Percentiles rank a stretch among this genome's conserved stretches.
These are phyloP conservation scores for Phytophthora constricta DNA, from an alignment of 352 stramenopile species.

Conservation along the genomic window DNA sequence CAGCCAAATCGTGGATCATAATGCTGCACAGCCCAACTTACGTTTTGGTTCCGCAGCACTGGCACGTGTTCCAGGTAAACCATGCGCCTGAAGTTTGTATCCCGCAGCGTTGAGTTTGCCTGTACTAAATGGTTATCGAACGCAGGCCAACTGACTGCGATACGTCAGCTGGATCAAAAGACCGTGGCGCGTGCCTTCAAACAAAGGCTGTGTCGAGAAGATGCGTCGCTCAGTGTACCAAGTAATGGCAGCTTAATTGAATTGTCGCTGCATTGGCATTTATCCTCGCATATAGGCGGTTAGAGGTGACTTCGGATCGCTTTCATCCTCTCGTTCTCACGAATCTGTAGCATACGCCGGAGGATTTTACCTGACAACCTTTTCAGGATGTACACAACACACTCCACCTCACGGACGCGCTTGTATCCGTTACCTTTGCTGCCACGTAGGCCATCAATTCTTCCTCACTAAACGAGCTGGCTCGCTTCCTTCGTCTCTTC, in stretches of 20 bases:
- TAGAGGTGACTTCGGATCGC: slow-evolving; percentile 27
- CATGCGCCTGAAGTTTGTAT: too few species aligned
- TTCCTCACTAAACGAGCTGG: too few species aligned
- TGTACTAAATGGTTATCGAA: too few species aligned
- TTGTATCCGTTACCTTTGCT: slow-evolving; percentile 87
- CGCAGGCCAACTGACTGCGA: too few species aligned
- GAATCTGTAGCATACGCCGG: slow-evolving; percentile 74
- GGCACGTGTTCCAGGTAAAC: slow-evolving; percentile 77
- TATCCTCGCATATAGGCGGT: neutral
- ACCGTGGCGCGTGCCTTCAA: too few species aligned
- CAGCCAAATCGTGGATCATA: slow-evolving; percentile 53
- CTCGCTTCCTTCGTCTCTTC: too few species aligned
- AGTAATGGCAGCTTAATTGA: too few species aligned
- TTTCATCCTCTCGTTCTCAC: slow-evolving; percentile 47
- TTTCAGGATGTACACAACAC: slow-evolving; percentile 89
- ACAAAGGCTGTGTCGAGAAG: too few species aligned
- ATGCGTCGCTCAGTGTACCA: too few species aligned
- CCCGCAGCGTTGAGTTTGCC: slow-evolving; percentile 5
- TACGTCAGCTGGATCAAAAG: too few species aligned
- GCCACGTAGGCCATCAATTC: slow-evolving; percentile 77
- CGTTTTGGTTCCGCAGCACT: slow-evolving; percentile 72
- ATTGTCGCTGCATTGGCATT: too few species aligned
- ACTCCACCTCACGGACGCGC: slow-evolving; percentile 85
- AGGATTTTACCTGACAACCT: slow-evolving; percentile 91
- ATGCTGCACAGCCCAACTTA: too few species aligned